Evolutionary conservation across 495 filamentous ascomycete genomes (phyloP).

Genomic region (Lasiosphaeris hirsuta): DNA sequence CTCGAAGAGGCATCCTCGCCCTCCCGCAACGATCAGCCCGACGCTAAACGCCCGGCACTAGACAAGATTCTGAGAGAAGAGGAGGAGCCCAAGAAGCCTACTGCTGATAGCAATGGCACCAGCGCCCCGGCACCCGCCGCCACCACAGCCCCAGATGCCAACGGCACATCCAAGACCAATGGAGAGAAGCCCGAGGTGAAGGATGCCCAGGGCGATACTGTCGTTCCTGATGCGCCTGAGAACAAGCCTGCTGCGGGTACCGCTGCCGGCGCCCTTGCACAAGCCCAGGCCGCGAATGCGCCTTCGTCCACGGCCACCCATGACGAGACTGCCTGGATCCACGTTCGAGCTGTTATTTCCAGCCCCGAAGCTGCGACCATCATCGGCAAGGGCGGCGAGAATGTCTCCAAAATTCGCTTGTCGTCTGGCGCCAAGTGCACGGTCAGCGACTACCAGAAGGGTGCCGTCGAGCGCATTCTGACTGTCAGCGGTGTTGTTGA

Average conservation of each 20-base stretch:
- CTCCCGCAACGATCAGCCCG: conserved; percentile 87
- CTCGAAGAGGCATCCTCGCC: conserved; percentile 96
- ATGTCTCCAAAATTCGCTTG: conserved; percentile 89
- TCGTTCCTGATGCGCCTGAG: conserved; percentile 67
- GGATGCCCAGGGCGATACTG: conserved; percentile 60
- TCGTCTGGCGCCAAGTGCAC: conserved; percentile 95
- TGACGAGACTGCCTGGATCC: conserved; percentile 94
- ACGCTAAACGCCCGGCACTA: conserved; percentile 93
- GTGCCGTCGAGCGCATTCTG: conserved; percentile 92
- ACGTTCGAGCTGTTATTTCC: conserved; percentile 92
- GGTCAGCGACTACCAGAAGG: conserved; percentile 94
- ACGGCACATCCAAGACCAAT: conserved; percentile 45
- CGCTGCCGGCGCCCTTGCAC: conserved; percentile 41
- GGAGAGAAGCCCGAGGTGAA: conserved; percentile 57
- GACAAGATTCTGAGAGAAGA: conserved; percentile 76
- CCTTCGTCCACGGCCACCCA: conserved; percentile 37
- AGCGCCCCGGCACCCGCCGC: conserved; percentile 20
- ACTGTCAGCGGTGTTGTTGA: conserved; percentile 95
- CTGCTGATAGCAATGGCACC: conserved; percentile 39
- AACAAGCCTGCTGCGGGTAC: conserved; percentile 43
- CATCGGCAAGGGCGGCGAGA: conserved; percentile 98
- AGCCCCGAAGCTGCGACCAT: conserved; percentile 96
- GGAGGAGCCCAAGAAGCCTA: conserved; percentile 37
- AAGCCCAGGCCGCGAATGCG: conserved; percentile 26
- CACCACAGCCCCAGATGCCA: conserved; percentile 28